phyloP scores from a whole-genome alignment of 1,284 basidiomycete species.

The Hymenochaete sp. region DNA sequence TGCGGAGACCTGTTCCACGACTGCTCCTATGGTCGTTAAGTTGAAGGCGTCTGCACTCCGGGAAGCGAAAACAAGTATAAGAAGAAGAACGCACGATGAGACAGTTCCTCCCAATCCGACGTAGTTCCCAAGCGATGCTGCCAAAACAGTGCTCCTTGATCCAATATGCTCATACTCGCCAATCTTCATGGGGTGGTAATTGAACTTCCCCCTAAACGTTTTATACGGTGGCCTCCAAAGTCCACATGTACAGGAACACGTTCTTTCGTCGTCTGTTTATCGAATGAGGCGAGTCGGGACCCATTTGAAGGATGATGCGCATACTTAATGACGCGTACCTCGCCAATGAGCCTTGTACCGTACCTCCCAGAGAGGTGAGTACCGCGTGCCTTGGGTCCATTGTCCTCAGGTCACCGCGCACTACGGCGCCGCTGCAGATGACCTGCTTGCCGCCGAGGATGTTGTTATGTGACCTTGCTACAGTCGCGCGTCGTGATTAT shows the following conservation, averaged over 20 bases:
- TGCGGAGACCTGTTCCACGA: too few species aligned
- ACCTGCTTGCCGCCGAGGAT: constrained; percentile 96
- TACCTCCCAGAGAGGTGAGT: constrained; percentile 91
- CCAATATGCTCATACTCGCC: constrained; percentile 95
- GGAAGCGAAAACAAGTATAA: background rate
- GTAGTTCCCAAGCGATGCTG: constrained; percentile 88
- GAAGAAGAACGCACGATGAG: constrained; percentile 56
- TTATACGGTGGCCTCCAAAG: constrained; percentile 70
- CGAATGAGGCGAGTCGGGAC: background rate
- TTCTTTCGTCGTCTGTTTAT: background rate
- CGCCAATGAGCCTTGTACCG: constrained; percentile 84
- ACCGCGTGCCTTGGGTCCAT: constrained; percentile 85
- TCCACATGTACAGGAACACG: background rate
- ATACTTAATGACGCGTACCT: constrained; percentile 83
- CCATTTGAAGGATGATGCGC: constrained; percentile 20
- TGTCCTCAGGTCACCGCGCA: constrained; percentile 81
- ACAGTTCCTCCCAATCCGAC: constrained; percentile 92
- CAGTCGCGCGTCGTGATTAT: constrained; percentile 88
- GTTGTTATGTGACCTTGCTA: constrained; percentile 92
- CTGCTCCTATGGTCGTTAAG: too few species aligned
- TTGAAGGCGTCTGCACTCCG: too few species aligned
- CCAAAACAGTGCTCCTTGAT: constrained; percentile 80
- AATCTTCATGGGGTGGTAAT: constrained; percentile 97
- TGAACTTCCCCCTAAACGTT: constrained; percentile 86
- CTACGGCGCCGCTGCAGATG: constrained; percentile 81